Percentiles rank a stretch among this genome's conserved stretches.
phyloP scores from a whole-genome alignment of 2,329 filamentous ascomycete genomes.

The Colletotrichum acutatum region DNA sequence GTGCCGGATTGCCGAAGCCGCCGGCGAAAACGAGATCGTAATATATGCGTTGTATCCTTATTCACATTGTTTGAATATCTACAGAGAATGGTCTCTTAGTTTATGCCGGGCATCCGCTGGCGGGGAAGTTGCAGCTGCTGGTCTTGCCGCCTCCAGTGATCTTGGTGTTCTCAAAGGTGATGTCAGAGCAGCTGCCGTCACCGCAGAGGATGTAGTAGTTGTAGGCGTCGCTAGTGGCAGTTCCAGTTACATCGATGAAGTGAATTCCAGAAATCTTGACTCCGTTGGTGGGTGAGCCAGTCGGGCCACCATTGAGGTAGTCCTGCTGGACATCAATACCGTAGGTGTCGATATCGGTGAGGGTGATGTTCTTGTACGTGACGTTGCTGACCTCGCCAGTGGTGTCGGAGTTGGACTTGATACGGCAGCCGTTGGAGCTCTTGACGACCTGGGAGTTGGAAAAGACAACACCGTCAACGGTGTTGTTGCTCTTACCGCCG shows the following conservation, averaged over 20 bases:
- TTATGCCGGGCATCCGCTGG: conserved; percentile 24
- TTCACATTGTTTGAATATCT: not conserved
- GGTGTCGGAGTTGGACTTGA: conserved; percentile 56
- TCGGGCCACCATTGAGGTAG: conserved; percentile 35
- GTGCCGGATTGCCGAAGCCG: not conserved
- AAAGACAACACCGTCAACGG: conserved; percentile 55
- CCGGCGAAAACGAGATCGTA: not conserved
- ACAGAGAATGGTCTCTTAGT: not conserved
- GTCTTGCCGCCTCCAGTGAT: conserved; percentile 30
- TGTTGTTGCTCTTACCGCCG: conserved; percentile 50
- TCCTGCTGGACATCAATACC: conserved; percentile 34
- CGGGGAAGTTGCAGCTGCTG: conserved; percentile 29
- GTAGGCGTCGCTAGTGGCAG: conserved; percentile 8
- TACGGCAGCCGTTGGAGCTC: conserved; percentile 56
- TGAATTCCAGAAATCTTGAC: conserved; percentile 22
- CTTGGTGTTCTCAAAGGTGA: conserved; percentile 29
- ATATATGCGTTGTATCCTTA: not conserved
- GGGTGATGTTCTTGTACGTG: conserved; percentile 48
- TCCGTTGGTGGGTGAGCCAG: conserved; percentile 27
- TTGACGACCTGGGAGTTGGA: conserved; percentile 51
- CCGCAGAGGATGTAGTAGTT: conserved; percentile 35
- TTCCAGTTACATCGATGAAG: conserved; percentile 28
- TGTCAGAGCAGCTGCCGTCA: conserved; percentile 28
- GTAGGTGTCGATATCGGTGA: conserved; percentile 25
- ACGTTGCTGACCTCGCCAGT: conserved; percentile 53